These are phyloP conservation scores for Apium graveolens DNA, from an alignment of 129 eudicot genomes.

Conservation along the genomic window DNA sequence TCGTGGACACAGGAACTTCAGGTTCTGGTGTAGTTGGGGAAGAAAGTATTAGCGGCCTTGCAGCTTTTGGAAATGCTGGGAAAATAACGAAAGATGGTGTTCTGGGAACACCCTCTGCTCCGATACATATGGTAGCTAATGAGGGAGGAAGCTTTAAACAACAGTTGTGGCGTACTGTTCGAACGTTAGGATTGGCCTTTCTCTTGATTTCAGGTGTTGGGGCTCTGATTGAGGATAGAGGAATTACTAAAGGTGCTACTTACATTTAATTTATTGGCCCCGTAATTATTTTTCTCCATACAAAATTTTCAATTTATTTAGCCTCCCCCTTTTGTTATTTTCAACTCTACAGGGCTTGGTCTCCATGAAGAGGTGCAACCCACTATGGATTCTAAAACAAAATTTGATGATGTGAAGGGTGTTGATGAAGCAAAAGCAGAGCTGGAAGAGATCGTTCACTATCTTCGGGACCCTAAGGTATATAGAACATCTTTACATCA, in stretches of 20 bases:
- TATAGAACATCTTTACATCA: neutral
- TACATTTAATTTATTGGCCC: neutral
- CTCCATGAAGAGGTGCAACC: slow-evolving; percentile 90
- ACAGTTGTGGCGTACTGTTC: slow-evolving; percentile 87
- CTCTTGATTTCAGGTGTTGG: slow-evolving; percentile 79
- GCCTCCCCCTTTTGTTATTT: neutral
- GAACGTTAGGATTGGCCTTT: slow-evolving; percentile 73
- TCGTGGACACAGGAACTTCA: slow-evolving; percentile 39
- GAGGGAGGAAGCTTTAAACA: slow-evolving; percentile 85
- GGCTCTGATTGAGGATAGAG: slow-evolving; percentile 88
- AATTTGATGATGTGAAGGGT: slow-evolving; percentile 88
- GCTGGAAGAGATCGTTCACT: slow-evolving; percentile 94
- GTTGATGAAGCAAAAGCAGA: slow-evolving; percentile 98
- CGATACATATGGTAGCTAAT: slow-evolving; percentile 85
- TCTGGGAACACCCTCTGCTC: slow-evolving; percentile 90
- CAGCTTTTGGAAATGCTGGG: slow-evolving; percentile 68
- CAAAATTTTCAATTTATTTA: neutral
- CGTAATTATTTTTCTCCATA: neutral
- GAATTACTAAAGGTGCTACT: slow-evolving; percentile 75
- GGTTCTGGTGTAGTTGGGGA: slow-evolving; percentile 32
- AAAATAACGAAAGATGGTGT: slow-evolving; percentile 65
- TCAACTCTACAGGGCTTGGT: slow-evolving; percentile 48
- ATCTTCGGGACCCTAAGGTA: slow-evolving; percentile 97
- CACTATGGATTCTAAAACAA: slow-evolving; percentile 79
- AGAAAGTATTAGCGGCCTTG: slow-evolving; percentile 56